Base-by-base conservation (phyloP, 352 stramenopile genomes). In the Globisporangium orthogonon region DNA sequence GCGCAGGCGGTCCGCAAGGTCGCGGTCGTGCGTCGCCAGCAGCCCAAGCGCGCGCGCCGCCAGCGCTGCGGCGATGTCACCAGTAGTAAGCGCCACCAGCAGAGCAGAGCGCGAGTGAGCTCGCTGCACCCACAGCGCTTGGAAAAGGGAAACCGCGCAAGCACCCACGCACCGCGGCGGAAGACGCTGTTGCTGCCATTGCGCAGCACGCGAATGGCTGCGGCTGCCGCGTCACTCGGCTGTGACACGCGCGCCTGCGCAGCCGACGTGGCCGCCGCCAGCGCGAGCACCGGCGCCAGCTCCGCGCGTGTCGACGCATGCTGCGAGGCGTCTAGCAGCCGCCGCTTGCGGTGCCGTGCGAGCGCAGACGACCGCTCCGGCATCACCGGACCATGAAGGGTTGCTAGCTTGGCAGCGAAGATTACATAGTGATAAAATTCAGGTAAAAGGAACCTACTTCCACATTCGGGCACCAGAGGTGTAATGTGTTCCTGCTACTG, bases 171-270 rank as follows among this genome's bases (percentile, higher is more conserved):
- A 73, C 71, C 77, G 45, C 79, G 73, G 28, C 85, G 56, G 54
- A 87, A 87, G 2, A 89, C 75, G 56, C 71, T 78, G 64, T 89
- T 87, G 62, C 83, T 86, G 41, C 62, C 62, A 35, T 89, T 89
- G 55, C 78, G 68, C 48, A 89, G 56, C 15, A 78, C 73, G 30
- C 60, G 66, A 7, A 87, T 50, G 4, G 63, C 71, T 13, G 56
- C 40, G 45, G 73, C 74, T 15, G 81, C 65, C 15, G 52, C 47
- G 15, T 60, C 45, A 6, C 41, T 15, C 11, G 15, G 28, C 13
- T 23, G 23, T 23, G 41, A 23, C n/a, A 47, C 30, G 44, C 4
- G 35, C 10, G 7, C 52, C 4, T 61, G 37, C 2, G 33, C 23
- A 5, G 60, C 53, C 13, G 65, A 50, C 18, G 62, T 57, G 35